A percentile compares a stretch with the other conserved stretches of the same genome.
These are phyloP conservation scores for Aspergillus cejpii DNA, from an alignment of 2,329 filamentous ascomycete genomes.

Conservation along the genomic window DNA sequence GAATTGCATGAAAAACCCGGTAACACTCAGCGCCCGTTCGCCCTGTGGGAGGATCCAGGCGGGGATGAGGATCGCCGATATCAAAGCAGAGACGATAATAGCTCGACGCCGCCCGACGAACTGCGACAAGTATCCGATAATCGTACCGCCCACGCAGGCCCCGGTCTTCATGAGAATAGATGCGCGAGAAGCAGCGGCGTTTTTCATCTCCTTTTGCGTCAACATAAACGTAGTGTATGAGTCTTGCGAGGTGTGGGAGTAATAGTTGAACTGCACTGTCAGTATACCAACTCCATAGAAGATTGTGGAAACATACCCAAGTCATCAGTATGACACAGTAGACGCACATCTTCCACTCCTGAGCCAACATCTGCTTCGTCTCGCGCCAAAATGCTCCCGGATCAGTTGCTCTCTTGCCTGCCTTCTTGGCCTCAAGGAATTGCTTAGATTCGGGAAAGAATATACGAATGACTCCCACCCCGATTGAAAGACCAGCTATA, in stretches of 20 bases:
- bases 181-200: conserved; percentile 60
- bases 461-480: conserved; percentile 60
- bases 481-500: conserved; percentile 33
- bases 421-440: conserved; percentile 63
- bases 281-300: background rate
- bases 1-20: conserved; percentile 50
- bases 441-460: conserved; percentile 68
- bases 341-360: conserved; percentile 69
- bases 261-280: conserved; percentile 52
- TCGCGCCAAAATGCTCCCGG: conserved; percentile 59
- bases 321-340: conserved; percentile 76
- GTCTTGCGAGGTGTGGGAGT: conserved; percentile 74
- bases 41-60: conserved; percentile 57
- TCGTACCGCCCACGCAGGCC: conserved; percentile 55
- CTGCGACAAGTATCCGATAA: conserved; percentile 62
- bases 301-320: conserved; percentile 37
- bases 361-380: conserved; percentile 58
- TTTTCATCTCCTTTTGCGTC: conserved; percentile 61
- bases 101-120: conserved; percentile 61
- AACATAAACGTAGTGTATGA: conserved; percentile 77
- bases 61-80: conserved; percentile 62
- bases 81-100: conserved; percentile 55
- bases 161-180: conserved; percentile 77
- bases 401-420: conserved; percentile 46
- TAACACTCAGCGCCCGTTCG: conserved; percentile 25